Percentiles rank a stretch among this genome's conserved stretches.
phyloP scores from a whole-genome alignment of 306 rosid species.

The Canavalia gladiata region DNA sequence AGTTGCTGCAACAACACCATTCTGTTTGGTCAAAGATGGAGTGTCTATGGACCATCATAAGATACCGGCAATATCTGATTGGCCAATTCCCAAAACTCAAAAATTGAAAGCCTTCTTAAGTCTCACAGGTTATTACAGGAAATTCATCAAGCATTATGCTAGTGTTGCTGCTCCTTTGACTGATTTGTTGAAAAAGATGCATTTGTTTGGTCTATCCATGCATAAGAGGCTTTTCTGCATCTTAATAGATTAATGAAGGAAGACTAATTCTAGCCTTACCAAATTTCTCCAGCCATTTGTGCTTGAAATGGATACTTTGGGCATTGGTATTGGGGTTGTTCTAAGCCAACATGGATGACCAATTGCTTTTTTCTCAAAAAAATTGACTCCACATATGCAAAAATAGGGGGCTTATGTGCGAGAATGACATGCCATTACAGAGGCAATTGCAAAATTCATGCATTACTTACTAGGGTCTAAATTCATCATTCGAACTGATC shows the following conservation, averaged over 20 bases:
- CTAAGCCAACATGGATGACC: no score
- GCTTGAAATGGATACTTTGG: no score
- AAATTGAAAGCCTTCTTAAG: background rate
- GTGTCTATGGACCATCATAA: background rate
- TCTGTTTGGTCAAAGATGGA: background rate
- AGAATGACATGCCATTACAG: background rate
- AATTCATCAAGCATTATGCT: background rate
- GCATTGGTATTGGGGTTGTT: no score
- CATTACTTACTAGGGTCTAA: background rate
- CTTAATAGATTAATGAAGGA: no score
- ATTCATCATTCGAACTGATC: no score
- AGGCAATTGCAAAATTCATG: background rate
- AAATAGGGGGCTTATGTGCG: background rate
- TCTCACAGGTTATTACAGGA: background rate
- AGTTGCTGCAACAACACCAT: background rate
- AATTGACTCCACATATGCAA: background rate
- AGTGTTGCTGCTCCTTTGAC: background rate
- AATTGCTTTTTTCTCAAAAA: no score
- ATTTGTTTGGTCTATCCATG: no score
- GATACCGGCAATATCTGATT: background rate
- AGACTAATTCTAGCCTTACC: no score
- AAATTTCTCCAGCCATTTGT: no score
- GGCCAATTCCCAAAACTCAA: background rate
- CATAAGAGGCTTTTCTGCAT: no score
- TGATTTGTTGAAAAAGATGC: background rate